A percentile compares a stretch with the other conserved stretches of the same genome.
These are phyloP conservation scores for Cynara cardunculus DNA, from an alignment of 129 eudicot genomes.

Conservation along the genomic window DNA sequence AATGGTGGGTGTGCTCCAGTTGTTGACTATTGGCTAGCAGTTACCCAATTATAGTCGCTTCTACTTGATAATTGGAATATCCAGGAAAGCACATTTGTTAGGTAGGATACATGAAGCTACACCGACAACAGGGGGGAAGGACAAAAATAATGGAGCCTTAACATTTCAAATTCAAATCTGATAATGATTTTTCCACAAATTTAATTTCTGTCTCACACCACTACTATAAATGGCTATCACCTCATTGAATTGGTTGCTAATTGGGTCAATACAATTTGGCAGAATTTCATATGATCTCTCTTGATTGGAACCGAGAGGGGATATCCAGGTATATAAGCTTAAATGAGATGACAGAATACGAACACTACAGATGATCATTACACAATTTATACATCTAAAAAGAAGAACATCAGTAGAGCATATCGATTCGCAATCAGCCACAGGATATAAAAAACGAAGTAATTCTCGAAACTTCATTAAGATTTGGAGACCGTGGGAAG, in stretches of 20 bases:
- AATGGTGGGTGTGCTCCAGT: neutral
- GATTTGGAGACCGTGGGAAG: neutral
- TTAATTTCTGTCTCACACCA: neutral
- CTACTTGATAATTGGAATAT: neutral
- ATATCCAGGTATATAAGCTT: too few species aligned
- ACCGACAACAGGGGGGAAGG: neutral
- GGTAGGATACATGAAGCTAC: neutral
- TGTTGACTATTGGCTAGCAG: neutral
- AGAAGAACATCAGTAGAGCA: neutral
- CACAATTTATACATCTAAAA: neutral
- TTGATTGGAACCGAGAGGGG: neutral
- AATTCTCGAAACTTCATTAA: neutral
- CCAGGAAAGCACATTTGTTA: neutral
- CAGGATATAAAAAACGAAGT: neutral
- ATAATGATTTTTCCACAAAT: neutral
- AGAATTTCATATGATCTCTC: neutral
- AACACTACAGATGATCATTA: neutral
- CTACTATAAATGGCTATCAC: neutral
- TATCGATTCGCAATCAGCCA: neutral
- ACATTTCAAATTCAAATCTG: neutral
- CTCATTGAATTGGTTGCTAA: neutral
- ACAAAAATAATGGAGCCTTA: too few species aligned
- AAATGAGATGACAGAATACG: too few species aligned
- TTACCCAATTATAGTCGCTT: neutral
- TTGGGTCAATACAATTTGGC: slow-evolving; percentile 1